phyloP scores from a whole-genome alignment of 805 yeast species.

The Grigorovia yakushimaensis region DNA sequence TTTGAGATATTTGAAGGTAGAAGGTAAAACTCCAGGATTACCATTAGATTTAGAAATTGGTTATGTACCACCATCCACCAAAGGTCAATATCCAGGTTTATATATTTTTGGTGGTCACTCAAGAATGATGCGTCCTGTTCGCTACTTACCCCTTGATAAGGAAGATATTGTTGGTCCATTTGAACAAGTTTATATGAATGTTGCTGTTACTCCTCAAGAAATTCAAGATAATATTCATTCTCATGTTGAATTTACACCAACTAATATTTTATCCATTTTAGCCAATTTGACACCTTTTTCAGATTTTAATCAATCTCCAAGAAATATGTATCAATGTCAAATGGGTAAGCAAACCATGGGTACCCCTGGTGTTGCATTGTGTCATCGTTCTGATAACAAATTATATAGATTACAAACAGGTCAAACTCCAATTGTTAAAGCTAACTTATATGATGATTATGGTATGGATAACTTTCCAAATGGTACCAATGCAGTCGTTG shows the following conservation, averaged over 20 bases:
- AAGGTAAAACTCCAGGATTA: constrained; percentile 55
- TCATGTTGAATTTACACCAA: constrained; percentile 92
- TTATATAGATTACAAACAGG: constrained; percentile 88
- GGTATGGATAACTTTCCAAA: constrained; percentile 98
- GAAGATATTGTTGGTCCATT: constrained; percentile 91
- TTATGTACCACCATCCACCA: constrained; percentile 87
- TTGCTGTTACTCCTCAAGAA: constrained; percentile 91
- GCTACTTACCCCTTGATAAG: constrained; percentile 75
- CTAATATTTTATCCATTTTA: constrained; percentile 85
- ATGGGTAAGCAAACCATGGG: constrained; percentile 99
- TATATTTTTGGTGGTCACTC: constrained; percentile 86
- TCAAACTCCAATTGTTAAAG: constrained; percentile 94
- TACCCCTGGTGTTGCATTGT: constrained; percentile 94
- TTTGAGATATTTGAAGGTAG: constrained; percentile 84
- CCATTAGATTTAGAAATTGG: constrained; percentile 89
- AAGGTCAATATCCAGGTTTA: constrained; percentile 96
- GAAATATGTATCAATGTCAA: constrained; percentile 99
- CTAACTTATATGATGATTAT: constrained; percentile 85
- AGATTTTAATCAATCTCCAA: constrained; percentile 97
- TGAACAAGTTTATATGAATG: constrained; percentile 93
- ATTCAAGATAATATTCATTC: constrained; percentile 71
- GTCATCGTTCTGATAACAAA: constrained; percentile 90
- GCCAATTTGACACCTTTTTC: constrained; percentile 98
- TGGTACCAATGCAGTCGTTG: constrained; percentile 97
- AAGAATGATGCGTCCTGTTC: constrained; percentile 93